Conservation (phyloP, 805 yeast genomes). For the Spathaspora boniae region DNA sequence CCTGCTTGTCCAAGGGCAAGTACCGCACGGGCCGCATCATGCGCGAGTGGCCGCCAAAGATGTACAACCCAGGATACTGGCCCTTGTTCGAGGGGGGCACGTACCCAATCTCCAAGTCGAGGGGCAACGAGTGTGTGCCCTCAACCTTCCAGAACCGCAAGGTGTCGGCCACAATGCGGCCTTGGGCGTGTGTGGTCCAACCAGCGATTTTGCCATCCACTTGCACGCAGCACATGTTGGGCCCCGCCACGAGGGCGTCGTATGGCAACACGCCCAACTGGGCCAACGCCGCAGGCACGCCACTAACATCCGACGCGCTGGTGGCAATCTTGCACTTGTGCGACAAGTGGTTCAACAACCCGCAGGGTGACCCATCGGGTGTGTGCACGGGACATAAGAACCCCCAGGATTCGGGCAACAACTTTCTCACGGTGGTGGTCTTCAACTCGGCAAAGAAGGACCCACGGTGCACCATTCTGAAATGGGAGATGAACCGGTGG, state of each 20-base stretch:
- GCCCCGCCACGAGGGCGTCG: constrained; percentile 81
- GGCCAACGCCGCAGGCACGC: constrained; percentile 62
- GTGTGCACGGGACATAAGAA: constrained; percentile 98
- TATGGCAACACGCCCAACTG: constrained; percentile 81
- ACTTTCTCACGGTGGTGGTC: constrained; percentile 94
- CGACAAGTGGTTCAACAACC: constrained; percentile 92
- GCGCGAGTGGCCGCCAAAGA: constrained; percentile 90
- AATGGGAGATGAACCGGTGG: constrained; percentile 96
- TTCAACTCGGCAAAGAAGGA: constrained; percentile 97
- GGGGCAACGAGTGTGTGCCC: constrained; percentile 72
- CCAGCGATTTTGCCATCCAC: constrained; percentile 90
- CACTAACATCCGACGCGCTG: constrained; percentile 64
- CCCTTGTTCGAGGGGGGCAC: constrained; percentile 96
- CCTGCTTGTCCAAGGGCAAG: constrained; percentile 77
- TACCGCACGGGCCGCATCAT: constrained; percentile 96
- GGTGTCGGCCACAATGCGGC: constrained; percentile 81
- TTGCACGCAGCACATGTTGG: constrained; percentile 84
- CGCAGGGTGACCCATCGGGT: constrained; percentile 99
- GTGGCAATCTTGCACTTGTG: constrained; percentile 92
- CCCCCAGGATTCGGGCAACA: constrained; percentile 98
- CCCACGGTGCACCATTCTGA: constrained; percentile 99
- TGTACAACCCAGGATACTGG: constrained; percentile 92
- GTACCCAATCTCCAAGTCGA: constrained; percentile 86
- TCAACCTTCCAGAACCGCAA: constrained; percentile 90
- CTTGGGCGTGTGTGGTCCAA: constrained; percentile 90